phyloP scores from a whole-genome alignment of 2,329 filamentous ascomycete species.

The Passalora sequoiae region DNA sequence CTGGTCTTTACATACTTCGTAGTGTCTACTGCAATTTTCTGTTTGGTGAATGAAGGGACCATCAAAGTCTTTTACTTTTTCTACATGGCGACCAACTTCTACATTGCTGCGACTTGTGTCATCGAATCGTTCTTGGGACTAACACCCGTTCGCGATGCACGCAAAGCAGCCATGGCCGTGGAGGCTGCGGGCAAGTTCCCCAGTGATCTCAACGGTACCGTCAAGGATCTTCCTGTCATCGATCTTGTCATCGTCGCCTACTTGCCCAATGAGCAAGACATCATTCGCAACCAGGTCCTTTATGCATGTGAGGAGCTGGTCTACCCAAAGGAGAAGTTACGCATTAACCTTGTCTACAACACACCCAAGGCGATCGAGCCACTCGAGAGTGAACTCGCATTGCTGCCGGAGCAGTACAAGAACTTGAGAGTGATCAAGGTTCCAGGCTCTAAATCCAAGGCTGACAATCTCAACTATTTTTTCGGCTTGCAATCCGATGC shows the following conservation, averaged over 20 bases:
- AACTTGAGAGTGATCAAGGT: conserved; percentile 46
- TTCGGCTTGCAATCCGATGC: conserved; percentile 42
- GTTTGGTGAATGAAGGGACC: conserved; percentile 23
- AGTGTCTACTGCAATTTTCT: conserved; percentile 30
- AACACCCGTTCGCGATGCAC: conserved; percentile 28
- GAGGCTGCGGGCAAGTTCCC: conserved; percentile 25
- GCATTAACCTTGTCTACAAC: conserved; percentile 48
- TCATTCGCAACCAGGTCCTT: conserved; percentile 45
- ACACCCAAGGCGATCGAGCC: conserved; percentile 45
- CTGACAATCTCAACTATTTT: conserved; percentile 49
- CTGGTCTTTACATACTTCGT: conserved; percentile 30
- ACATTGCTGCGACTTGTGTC: conserved; percentile 27
- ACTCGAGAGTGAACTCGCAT: conserved; percentile 40
- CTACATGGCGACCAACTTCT: conserved; percentile 33
- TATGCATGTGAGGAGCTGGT: conserved; percentile 46
- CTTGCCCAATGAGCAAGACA: conserved; percentile 49
- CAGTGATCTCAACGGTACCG: conserved; percentile 24
- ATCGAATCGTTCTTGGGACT: conserved; percentile 32
- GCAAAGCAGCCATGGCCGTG: conserved; percentile 27
- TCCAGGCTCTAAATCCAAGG: conserved; percentile 46
- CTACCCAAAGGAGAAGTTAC: conserved; percentile 44
- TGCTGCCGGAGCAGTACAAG: conserved; percentile 36
- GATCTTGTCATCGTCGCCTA: conserved; percentile 49
- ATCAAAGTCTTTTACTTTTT: conserved; percentile 33
- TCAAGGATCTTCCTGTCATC: conserved; percentile 37